Base-by-base conservation (phyloP, 176 grass and related monocot species). In the Ensete ventricosum region DNA sequence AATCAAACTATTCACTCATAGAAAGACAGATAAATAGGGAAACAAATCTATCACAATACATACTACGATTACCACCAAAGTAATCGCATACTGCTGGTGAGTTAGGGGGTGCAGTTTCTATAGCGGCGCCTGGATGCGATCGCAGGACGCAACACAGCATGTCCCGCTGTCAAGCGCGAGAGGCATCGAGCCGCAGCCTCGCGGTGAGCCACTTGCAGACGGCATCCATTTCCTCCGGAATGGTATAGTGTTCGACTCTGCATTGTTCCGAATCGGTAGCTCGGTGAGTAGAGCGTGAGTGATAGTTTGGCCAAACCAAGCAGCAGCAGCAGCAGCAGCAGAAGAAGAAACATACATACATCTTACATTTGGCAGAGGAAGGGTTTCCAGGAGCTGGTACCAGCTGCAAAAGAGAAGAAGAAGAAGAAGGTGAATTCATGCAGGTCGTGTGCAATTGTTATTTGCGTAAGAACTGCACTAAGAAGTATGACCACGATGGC, bases 221-320 rank as follows among this genome's bases (percentile, higher is more conserved):
- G 71, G 92, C 89, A 22, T 92, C 89, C 89, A 96, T 92, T 75
- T 96, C 93, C 84, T 96, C 93, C 72, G 93, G 93, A 53, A 92
- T 86, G 14, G 87, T 96, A 54, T 96, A 92, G 72, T 96, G 93
- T 51, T 89, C 93, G 62, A 92, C 82, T 24, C 93, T 96, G 84
- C 63, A 80, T 43, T 73, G 16, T 64, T 34, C 71, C 65, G 80
- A 69, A 4, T 29, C 71, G 52, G 22, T n/a, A 1, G 55, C 22
- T 25, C 24, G 24, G 24, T 66, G 27, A 11, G 52, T 13, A 27
- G 64, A 54, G 71, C 6, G 64, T 43, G 34, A 43, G 6, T 0
- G 34, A 0, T 25, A 1, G 22, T 23, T 25, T 43, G 34, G 4
- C 4, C 34, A 6, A 43, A 23, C 22, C 0, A 23, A 23, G 22